These are phyloP conservation scores for Colletotrichum musicola DNA, from an alignment of 2,329 filamentous ascomycete genomes.

Conservation along the genomic window DNA sequence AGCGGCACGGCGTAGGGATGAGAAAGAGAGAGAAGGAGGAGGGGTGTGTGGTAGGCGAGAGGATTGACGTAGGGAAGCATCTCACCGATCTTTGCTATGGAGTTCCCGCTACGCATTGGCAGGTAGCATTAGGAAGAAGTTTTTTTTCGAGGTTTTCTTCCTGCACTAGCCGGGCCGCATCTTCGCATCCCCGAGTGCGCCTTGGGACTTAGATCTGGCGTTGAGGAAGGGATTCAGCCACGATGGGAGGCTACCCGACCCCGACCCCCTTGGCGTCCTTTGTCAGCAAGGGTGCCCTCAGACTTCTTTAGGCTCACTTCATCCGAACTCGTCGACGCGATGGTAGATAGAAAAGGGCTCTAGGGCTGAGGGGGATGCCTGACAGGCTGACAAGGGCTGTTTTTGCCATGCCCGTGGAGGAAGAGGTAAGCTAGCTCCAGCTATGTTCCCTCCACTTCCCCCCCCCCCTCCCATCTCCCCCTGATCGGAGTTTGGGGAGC, in stretches of 20 bases:
- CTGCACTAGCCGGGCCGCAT: not conserved
- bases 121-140: not conserved
- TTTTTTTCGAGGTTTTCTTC: not conserved
- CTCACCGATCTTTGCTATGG: not conserved
- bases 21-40: not conserved
- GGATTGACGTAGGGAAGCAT: slow-evolving; percentile 10
- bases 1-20: slow-evolving; percentile 4
- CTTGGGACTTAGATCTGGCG: too few species aligned
- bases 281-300: not conserved
- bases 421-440: too few species aligned
- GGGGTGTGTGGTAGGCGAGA: not conserved
- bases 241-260: not conserved
- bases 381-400: too few species aligned
- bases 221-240: not conserved
- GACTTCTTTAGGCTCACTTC: not conserved
- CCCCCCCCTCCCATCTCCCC: not conserved
- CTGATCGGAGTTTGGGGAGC: not conserved
- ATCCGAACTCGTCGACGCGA: slow-evolving; percentile 7
- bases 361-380: not conserved
- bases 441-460: not conserved
- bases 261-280: not conserved
- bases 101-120: not conserved
- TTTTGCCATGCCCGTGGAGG: too few species aligned
- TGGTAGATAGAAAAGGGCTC: not conserved
- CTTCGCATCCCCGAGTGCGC: not conserved